phyloP scores from a whole-genome alignment of 805 yeast species.

The Sporopachydermia quercuum region DNA sequence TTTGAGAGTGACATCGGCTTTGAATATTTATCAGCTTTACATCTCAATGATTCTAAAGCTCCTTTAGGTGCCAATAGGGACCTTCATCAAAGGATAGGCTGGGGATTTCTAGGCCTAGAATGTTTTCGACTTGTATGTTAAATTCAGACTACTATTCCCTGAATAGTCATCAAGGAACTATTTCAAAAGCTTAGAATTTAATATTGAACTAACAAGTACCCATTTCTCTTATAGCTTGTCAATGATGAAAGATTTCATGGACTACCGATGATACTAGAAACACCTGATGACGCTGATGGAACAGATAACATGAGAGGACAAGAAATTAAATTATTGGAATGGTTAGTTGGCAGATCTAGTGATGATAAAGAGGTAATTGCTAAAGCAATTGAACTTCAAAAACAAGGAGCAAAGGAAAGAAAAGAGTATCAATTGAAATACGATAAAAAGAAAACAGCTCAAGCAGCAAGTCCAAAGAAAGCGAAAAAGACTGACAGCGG shows the following conservation, averaged over 20 bases:
- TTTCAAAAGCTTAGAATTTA: no score
- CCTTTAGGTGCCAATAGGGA: constrained; percentile 85
- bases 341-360: constrained; percentile 45
- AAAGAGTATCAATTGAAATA: constrained; percentile 51
- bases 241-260: constrained; percentile 16
- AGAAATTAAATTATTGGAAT: constrained; percentile 66
- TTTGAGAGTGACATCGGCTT: constrained; percentile 67
- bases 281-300: constrained; percentile 46
- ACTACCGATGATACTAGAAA: constrained; percentile 76
- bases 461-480: no score
- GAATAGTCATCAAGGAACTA: no score
- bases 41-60: constrained; percentile 89
- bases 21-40: constrained; percentile 65
- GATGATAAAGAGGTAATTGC: constrained; percentile 41
- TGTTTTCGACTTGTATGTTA: constrained; percentile 41
- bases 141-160: no score
- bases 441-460: constrained; percentile 33
- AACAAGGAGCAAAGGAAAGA: constrained; percentile 54
- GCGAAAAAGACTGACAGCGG: no score
- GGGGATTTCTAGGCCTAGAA: constrained; percentile 81
- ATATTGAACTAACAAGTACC: no score
- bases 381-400: constrained; percentile 34
- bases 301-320: constrained; percentile 59
- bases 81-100: constrained; percentile 78
- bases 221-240: not conserved